Percentiles rank a stretch among this genome's conserved stretches.
phyloP scores from a whole-genome alignment of 805 yeast species.

The Monosporozyma aerobia region DNA sequence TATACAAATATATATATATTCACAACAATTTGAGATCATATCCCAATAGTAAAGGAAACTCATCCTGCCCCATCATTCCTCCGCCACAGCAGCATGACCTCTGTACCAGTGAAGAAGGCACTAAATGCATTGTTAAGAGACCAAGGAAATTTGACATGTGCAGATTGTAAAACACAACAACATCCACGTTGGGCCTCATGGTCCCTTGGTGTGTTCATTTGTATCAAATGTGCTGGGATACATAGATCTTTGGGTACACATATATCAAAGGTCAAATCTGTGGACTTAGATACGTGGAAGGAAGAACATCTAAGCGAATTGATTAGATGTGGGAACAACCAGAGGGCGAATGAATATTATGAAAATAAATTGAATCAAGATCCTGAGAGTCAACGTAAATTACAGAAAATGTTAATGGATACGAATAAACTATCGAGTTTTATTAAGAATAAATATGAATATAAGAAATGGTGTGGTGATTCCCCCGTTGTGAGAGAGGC shows the following conservation, averaged over 20 bases:
- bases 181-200: slow-evolving; percentile 98
- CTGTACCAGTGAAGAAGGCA: slow-evolving; percentile 35
- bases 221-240: slow-evolving; percentile 92
- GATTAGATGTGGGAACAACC: slow-evolving; percentile 78
- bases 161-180: slow-evolving; percentile 80
- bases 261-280: slow-evolving; percentile 84
- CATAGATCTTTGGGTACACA: slow-evolving; percentile 95
- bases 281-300: slow-evolving; percentile 93
- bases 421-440: slow-evolving; percentile 79
- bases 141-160: slow-evolving; percentile 69
- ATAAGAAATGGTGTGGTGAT: slow-evolving; percentile 76
- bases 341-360: slow-evolving; percentile 69
- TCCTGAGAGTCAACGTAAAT: slow-evolving; percentile 32
- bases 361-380: slow-evolving; percentile 49
- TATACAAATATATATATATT: too few species aligned
- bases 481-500: neutral
- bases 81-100: neutral
- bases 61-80: neutral
- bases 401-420: slow-evolving; percentile 42
- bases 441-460: slow-evolving; percentile 84
- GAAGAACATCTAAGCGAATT: slow-evolving; percentile 79
- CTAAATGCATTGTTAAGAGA: slow-evolving; percentile 69
- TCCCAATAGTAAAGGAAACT: neutral
- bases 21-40: neutral
- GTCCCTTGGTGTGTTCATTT: slow-evolving; percentile 86